phyloP scores from a whole-genome alignment of 169 alveolate genomes.

The Besnoitia besnoiti region DNA sequence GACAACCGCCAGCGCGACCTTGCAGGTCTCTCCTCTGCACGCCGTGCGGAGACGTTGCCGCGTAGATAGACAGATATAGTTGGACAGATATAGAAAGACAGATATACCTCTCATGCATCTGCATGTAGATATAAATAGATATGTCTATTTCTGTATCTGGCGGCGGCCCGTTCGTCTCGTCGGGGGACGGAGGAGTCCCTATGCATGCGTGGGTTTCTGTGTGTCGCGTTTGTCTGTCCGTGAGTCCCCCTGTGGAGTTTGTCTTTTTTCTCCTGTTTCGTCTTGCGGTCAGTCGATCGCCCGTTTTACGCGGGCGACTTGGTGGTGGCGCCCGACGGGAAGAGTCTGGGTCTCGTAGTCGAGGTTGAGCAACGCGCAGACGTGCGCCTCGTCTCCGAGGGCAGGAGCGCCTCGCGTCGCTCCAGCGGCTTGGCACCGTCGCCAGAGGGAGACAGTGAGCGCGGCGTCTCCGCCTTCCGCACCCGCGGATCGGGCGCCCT shows the following conservation, averaged over 20 bases:
- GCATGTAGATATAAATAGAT: background rate
- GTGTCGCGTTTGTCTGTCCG: background rate
- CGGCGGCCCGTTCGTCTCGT: no score
- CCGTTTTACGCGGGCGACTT: constrained; percentile 37
- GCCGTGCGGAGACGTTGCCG: no score
- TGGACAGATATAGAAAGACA: no score
- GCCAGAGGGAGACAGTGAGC: background rate
- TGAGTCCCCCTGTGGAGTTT: background rate
- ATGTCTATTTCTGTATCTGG: background rate
- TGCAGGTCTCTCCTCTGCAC: no score
- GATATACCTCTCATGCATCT: no score
- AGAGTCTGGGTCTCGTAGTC: constrained; percentile 34
- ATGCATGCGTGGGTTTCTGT: background rate
- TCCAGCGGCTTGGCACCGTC: background rate
- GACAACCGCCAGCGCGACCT: no score
- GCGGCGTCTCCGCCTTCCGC: background rate
- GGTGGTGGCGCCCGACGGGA: background rate
- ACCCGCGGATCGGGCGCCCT: background rate
- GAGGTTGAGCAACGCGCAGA: constrained; percentile 35
- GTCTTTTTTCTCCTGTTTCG: background rate
- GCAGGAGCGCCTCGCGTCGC: background rate
- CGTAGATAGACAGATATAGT: no score
- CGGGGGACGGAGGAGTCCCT: background rate
- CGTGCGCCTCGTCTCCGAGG: constrained; percentile 14
- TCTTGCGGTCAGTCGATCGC: constrained; percentile 33